These are phyloP conservation scores for Myxozyma monticola DNA, from an alignment of 805 yeast species.

Conservation along the genomic window DNA sequence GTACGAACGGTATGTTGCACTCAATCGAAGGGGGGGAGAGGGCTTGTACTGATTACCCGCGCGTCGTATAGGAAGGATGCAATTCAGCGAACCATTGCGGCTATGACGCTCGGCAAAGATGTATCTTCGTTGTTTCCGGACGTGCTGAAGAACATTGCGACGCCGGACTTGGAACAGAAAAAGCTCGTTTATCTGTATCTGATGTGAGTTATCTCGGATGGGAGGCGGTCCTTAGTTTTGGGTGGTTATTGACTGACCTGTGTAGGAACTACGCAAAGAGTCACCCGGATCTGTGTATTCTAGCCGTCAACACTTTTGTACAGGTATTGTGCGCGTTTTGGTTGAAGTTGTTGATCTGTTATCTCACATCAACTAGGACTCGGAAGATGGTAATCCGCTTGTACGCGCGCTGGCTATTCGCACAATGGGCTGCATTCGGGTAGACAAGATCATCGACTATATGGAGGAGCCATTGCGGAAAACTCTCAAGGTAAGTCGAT, in stretches of 20 bases:
- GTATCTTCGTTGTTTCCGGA: constrained; percentile 94
- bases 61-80: constrained; percentile 72
- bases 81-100: constrained; percentile 92
- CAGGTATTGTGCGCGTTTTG: constrained; percentile 37
- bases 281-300: constrained; percentile 91
- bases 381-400: constrained; percentile 95
- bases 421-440: constrained; percentile 98
- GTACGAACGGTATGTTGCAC: constrained; percentile 53
- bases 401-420: constrained; percentile 94
- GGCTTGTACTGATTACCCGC: background rate
- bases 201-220: constrained; percentile 50
- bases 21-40: no score
- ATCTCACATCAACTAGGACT: constrained; percentile 50
- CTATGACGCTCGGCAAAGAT: constrained; percentile 97
- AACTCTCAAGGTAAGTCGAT: constrained; percentile 53
- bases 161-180: constrained; percentile 94
- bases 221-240: background rate
- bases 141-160: constrained; percentile 92
- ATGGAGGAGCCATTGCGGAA: constrained; percentile 84
- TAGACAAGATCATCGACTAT: constrained; percentile 92
- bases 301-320: constrained; percentile 96
- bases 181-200: constrained; percentile 89
- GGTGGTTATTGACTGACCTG: background rate
- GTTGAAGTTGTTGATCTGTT: background rate
- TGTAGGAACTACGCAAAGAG: constrained; percentile 81